phyloP scores from a whole-genome alignment of 176 grass and related monocot genomes.

The Aegilops sharonensis region DNA sequence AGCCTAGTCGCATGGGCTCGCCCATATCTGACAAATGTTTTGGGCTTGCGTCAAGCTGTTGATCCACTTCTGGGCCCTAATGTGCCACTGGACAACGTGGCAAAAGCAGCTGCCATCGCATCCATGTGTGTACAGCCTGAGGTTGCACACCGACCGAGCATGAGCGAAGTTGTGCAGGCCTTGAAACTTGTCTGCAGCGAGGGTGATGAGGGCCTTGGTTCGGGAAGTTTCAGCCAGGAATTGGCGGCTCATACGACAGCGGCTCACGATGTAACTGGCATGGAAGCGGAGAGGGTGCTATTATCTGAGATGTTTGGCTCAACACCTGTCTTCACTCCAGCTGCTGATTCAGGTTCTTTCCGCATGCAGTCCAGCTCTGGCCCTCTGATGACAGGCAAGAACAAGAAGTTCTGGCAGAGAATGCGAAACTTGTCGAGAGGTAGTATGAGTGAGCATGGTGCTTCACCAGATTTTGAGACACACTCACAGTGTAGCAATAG shows the following conservation, averaged over 20 bases:
- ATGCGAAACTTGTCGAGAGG: conserved; percentile 63
- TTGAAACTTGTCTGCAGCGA: conserved; percentile 88
- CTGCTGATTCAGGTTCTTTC: conserved; percentile 55
- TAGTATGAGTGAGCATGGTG: conserved; percentile 82
- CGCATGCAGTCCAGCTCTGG: conserved; percentile 75
- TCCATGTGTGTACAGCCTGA: conserved; percentile 98
- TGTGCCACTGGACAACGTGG: conserved; percentile 63
- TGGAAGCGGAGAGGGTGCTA: conserved; percentile 83
- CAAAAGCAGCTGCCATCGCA: conserved; percentile 88
- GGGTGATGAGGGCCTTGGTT: conserved; percentile 53
- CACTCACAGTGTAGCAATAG: conserved; percentile 42
- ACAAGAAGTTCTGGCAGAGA: conserved; percentile 77
- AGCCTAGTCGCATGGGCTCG: conserved; percentile 95
- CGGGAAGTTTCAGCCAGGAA: conserved; percentile 64
- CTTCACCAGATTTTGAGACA: conserved; percentile 57
- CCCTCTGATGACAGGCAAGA: conserved; percentile 63
- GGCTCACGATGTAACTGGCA: conserved; percentile 40
- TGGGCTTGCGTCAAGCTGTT: conserved; percentile 57
- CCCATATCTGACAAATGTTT: conserved; percentile 73
- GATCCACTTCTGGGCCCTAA: conserved; percentile 66
- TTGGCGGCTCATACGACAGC: conserved; percentile 29
- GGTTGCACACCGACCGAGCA: conserved; percentile 86
- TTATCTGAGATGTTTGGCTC: conserved; percentile 72
- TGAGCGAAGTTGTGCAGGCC: conserved; percentile 97
- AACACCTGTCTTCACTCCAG: conserved; percentile 49